A percentile compares a stretch with the other conserved stretches of the same genome.
Evolutionary conservation across 2,329 filamentous ascomycete genomes (phyloP).

Genomic region (Monascus ruber): DNA sequence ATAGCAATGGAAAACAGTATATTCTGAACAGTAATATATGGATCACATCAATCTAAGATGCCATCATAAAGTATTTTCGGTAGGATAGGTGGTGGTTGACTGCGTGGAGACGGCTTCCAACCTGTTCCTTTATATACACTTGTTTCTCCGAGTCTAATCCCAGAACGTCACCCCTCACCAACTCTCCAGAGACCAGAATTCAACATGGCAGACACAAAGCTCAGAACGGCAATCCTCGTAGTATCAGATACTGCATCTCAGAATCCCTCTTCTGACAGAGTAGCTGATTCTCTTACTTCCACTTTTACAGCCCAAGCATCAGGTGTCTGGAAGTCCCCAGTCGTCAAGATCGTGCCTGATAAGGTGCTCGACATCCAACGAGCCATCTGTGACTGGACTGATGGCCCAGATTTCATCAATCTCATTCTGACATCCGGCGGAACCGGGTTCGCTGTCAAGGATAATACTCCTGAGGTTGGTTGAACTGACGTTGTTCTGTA

Average conservation of each 20-base stretch:
- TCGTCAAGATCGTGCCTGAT: constrained; percentile 69
- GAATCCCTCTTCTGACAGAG: constrained; percentile 68
- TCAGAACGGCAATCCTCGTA: constrained; percentile 70
- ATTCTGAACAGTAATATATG: not conserved
- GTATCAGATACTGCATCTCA: constrained; percentile 81
- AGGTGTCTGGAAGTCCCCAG: constrained; percentile 58
- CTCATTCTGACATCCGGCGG: constrained; percentile 82
- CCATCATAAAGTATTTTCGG: too few relatives aligned
- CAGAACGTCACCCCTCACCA: constrained; percentile 8
- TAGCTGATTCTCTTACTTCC: constrained; percentile 53
- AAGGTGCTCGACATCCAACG: constrained; percentile 62
- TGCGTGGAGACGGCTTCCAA: not conserved
- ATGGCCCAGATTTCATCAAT: constrained; percentile 52
- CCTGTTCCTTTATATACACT: too few relatives aligned
- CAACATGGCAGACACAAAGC: constrained; percentile 21
- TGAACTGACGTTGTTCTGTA: not conserved
- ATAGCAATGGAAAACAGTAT: constrained; percentile 3
- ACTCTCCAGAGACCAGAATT: constrained; percentile 2
- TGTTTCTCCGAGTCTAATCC: constrained; percentile 3
- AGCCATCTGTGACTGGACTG: constrained; percentile 61
- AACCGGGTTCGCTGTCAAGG: constrained; percentile 78
- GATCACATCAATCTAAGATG: too few relatives aligned
- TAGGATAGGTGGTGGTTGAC: too few relatives aligned
- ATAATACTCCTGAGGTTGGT: constrained; percentile 76
- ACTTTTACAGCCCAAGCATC: constrained; percentile 55